Base-by-base conservation (phyloP, 2,329 filamentous ascomycete species). In the Passalora sequoiae region DNA sequence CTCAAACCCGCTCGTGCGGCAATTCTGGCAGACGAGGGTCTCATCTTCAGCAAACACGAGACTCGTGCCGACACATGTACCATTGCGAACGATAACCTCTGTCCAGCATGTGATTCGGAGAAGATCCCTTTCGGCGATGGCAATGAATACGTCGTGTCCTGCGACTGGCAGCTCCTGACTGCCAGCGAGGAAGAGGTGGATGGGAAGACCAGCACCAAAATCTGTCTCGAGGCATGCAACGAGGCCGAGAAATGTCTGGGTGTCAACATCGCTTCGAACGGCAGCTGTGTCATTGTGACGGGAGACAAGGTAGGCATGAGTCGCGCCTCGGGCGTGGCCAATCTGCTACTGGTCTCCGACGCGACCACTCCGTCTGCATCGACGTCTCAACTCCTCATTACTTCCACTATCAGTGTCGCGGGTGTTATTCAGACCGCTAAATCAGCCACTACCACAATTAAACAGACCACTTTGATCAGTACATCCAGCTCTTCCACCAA, bases 161-260 rank as follows among this genome's bases (percentile, higher is more conserved):
- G 58, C 50, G 48, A 52, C 36, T 53, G 37, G 27, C 33, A 38
- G 19, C 50, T 53, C 30, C 38, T 46, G 6, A 36, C 46, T 4
- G 48, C 44, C 4, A 38, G 25, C 4, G 45, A 53, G 39, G 17
- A 41, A 21, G 39, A 48, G 27, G 46, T 49, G 9, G 49, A 48
- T 29, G 41, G 47, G 30, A 30, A 46, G 6, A 29, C 38, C 12
- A 31, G 40, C 28, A 45, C 40, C 30, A 9, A 29, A 16, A 48
- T 39, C 45, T 59, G 56, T 43, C 30, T 59, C 28, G 46, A 57
- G 22, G 55, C 56, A 19, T 59, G 56, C 42, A 50, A 54, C 28
- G 55, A 55, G 24, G 42, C 42, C 19, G 40, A 51, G 16, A 50
- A 43, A 37, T 59, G 57, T 44, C 27, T 49, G n/a, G 55, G 54